Percentiles rank a stretch among this genome's conserved stretches.
Conservation (phyloP, 2,329 filamentous ascomycete genomes). For the Gnomoniopsis sp. region DNA sequence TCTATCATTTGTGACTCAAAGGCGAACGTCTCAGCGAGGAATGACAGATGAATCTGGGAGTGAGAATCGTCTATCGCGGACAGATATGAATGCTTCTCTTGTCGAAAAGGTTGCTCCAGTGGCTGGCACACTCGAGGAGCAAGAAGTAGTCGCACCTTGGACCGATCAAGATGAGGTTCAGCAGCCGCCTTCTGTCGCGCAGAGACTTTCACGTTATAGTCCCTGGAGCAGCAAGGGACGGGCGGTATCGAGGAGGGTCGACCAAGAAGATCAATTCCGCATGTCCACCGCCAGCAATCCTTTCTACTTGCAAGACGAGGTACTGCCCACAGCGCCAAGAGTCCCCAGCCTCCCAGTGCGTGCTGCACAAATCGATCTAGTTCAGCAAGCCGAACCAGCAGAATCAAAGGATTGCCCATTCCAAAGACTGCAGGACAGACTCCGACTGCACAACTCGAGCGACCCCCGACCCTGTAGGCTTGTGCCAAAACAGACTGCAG, state of each 20-base stretch:
- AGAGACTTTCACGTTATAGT: background rate
- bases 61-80: too few species aligned
- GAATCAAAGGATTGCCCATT: slow-evolving; percentile 8
- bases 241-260: background rate
- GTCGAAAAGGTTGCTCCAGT: background rate
- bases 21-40: background rate
- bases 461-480: slow-evolving; percentile 6
- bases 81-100: background rate
- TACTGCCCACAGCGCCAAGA: background rate
- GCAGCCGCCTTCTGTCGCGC: background rate
- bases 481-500: background rate
- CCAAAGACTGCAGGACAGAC: slow-evolving; percentile 8
- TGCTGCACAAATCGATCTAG: background rate
- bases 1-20: background rate
- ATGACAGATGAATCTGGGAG: background rate
- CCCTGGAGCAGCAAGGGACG: background rate
- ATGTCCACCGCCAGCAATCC: slow-evolving; percentile 2
- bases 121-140: background rate
- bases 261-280: background rate
- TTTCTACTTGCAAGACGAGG: background rate
- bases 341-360: background rate
- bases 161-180: background rate
- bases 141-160: background rate
- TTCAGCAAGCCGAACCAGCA: background rate
- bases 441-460: slow-evolving; percentile 11